A percentile compares a stretch with the other conserved stretches of the same genome.
phyloP scores from a whole-genome alignment of 2,329 filamentous ascomycete genomes.

The Xylaria sp. region DNA sequence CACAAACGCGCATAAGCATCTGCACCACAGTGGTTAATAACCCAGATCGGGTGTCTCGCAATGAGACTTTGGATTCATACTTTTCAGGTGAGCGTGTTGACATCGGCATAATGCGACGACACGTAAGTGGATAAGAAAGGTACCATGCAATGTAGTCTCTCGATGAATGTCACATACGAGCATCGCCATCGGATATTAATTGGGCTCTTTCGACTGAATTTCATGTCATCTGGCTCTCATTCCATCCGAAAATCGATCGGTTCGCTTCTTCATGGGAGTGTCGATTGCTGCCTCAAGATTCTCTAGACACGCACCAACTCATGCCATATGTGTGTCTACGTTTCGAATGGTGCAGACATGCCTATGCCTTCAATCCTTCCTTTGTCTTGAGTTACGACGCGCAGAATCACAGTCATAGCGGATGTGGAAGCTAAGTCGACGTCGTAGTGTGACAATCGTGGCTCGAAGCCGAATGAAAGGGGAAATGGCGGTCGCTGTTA shows the following conservation, averaged over 20 bases:
- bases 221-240: slow-evolving; percentile 57
- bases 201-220: slow-evolving; percentile 44
- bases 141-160: neutral
- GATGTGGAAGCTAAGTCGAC: no score
- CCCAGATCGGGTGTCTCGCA: no score
- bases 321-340: slow-evolving; percentile 22
- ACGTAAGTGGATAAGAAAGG: neutral
- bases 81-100: no score
- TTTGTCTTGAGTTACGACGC: neutral
- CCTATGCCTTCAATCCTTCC: neutral
- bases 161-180: neutral
- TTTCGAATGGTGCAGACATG: slow-evolving; percentile 26
- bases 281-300: slow-evolving; percentile 17
- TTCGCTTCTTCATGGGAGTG: neutral
- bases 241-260: slow-evolving; percentile 53
- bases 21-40: neutral
- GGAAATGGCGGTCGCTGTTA: slow-evolving; percentile 40
- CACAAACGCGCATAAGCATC: neutral
- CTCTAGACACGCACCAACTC: slow-evolving; percentile 14
- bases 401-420: no score
- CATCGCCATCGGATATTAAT: slow-evolving; percentile 43
- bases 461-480: slow-evolving; percentile 36
- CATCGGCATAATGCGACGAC: no score
- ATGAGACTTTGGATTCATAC: no score
- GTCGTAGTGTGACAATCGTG: no score